A percentile compares a stretch with the other conserved stretches of the same genome.
These are phyloP conservation scores for Flueggea neowawraea DNA, from an alignment of 441 rosid species.

Conservation along the genomic window DNA sequence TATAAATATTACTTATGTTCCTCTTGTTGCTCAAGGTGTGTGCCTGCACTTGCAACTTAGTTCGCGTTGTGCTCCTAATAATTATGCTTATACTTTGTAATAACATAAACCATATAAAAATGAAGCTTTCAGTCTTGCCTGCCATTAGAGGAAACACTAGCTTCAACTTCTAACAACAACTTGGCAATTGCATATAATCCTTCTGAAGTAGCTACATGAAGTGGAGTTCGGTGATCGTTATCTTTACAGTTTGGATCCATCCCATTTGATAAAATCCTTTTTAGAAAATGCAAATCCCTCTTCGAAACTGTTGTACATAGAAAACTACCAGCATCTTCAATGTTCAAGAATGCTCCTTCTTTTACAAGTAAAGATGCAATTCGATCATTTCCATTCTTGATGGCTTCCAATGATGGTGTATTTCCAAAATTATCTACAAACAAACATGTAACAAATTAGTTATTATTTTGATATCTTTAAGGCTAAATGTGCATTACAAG, in stretches of 20 bases:
- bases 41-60: no score
- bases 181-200: conserved; percentile 74
- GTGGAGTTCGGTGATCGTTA: conserved; percentile 84
- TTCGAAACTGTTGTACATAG: conserved; percentile 63
- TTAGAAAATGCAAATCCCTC: conserved; percentile 79
- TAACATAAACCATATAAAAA: no score
- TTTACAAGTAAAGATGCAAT: conserved; percentile 55
- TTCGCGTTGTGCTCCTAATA: no score
- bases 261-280: conserved; percentile 66
- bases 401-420: conserved; percentile 84
- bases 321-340: conserved; percentile 77
- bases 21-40: no score
- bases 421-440: conserved; percentile 82
- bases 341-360: conserved; percentile 67
- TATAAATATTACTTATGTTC: no score
- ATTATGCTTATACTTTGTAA: no score
- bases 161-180: conserved; percentile 75
- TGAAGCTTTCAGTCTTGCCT: conserved; percentile 38
- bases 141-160: conserved; percentile 74
- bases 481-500: background rate
- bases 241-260: conserved; percentile 80
- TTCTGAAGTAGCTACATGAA: conserved; percentile 90
- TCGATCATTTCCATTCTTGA: conserved; percentile 66
- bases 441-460: background rate
- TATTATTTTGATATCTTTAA: background rate